These are phyloP conservation scores for Hypoxylon sp. DNA, from an alignment of 2,329 filamentous ascomycete species.

Conservation along the genomic window DNA sequence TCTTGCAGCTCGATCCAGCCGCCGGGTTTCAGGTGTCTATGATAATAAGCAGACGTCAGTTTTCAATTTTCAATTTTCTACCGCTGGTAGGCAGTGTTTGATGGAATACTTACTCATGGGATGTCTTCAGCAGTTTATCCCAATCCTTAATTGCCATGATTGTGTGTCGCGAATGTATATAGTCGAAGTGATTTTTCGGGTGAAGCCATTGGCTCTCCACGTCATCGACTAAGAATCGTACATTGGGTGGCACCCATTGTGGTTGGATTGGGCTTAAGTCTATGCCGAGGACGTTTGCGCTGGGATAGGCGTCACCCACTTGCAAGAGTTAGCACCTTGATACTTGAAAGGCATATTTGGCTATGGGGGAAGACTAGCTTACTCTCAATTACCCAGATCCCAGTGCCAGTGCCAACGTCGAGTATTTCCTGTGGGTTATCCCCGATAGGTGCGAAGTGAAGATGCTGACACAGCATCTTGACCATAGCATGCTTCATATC, in stretches of 20 bases:
- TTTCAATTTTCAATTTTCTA: no score
- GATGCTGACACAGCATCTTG: constrained; percentile 43
- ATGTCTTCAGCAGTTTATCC: constrained; percentile 57
- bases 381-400: constrained; percentile 46
- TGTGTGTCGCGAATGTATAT: constrained; percentile 66
- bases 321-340: not conserved
- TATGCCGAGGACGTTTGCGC: constrained; percentile 50
- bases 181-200: constrained; percentile 64
- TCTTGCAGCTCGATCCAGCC: constrained; percentile 66
- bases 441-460: constrained; percentile 39
- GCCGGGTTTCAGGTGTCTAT: constrained; percentile 60
- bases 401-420: constrained; percentile 50
- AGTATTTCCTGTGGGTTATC: constrained; percentile 33
- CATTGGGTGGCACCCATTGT: constrained; percentile 52
- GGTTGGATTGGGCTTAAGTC: constrained; percentile 54
- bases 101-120: constrained; percentile 56
- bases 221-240: constrained; percentile 61
- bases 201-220: constrained; percentile 65
- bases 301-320: constrained; percentile 52
- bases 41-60: constrained; percentile 17
- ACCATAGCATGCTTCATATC: constrained; percentile 43
- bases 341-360: not conserved
- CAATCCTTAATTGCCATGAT: constrained; percentile 66
- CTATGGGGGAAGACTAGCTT: constrained; percentile 7
- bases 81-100: no score